Percentiles rank a stretch among this genome's conserved stretches.
These are phyloP conservation scores for Teunomyces aglyptinius DNA, from an alignment of 805 yeast genomes.

Conservation along the genomic window DNA sequence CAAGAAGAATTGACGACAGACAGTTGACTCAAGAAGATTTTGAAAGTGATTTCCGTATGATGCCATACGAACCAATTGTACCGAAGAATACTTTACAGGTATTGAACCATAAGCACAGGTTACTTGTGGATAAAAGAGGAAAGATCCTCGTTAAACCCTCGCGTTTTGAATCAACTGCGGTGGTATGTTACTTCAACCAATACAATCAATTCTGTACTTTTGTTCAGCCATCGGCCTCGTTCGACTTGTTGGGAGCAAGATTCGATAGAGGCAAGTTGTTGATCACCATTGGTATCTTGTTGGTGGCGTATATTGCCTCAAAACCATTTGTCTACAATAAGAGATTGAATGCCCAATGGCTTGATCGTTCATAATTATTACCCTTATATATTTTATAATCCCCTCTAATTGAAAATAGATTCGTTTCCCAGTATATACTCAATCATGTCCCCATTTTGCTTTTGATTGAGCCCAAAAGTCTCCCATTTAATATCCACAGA, in stretches of 20 bases:
- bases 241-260: conserved; percentile 65
- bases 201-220: conserved; percentile 74
- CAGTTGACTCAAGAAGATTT: conserved; percentile 51
- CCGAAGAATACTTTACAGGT: conserved; percentile 33
- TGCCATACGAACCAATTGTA: conserved; percentile 66
- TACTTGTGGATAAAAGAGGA: conserved; percentile 18
- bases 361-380: conserved; percentile 17
- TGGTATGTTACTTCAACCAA: conserved; percentile 59
- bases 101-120: conserved; percentile 37
- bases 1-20: conserved; percentile 64
- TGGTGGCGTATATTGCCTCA: conserved; percentile 45
- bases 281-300: conserved; percentile 54
- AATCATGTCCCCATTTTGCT: conserved; percentile 15
- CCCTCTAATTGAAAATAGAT: conserved; percentile 18
- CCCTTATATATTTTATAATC: conserved; percentile 1
- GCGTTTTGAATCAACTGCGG: conserved; percentile 75
- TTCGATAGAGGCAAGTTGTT: conserved; percentile 69
- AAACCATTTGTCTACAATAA: conserved; percentile 58
- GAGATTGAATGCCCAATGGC: conserved; percentile 55
- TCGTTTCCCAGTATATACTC: conserved; percentile 17
- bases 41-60: conserved; percentile 52
- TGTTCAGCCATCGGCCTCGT: conserved; percentile 77
- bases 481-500: conserved; percentile 23
- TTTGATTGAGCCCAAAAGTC: conserved; percentile 26
- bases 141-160: conserved; percentile 45